Conservation (phyloP, 2,329 filamentous ascomycete species). For the Pyrenophora graminea region DNA sequence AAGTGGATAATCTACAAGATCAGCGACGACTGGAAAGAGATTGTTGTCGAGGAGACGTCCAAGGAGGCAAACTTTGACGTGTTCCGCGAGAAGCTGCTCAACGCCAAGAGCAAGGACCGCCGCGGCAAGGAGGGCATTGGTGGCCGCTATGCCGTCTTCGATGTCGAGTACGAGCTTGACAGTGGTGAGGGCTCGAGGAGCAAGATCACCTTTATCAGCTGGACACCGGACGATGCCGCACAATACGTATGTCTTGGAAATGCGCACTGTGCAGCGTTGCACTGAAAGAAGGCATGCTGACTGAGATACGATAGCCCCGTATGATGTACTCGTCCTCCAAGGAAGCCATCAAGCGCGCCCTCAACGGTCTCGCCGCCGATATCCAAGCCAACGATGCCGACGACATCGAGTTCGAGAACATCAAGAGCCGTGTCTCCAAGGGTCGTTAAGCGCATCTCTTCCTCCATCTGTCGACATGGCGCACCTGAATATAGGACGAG, state of each 20-base stretch:
- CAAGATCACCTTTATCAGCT: slow-evolving; percentile 51
- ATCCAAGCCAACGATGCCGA: slow-evolving; percentile 83
- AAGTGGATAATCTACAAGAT: slow-evolving; percentile 92
- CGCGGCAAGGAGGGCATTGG: slow-evolving; percentile 61
- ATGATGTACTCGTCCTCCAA: slow-evolving; percentile 92
- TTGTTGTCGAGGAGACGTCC: slow-evolving; percentile 77
- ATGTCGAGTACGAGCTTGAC: slow-evolving; percentile 76
- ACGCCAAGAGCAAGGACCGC: slow-evolving; percentile 73
- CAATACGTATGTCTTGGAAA: slow-evolving; percentile 65
- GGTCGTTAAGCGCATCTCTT: slow-evolving; percentile 49
- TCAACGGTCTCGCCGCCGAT: slow-evolving; percentile 75
- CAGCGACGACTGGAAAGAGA: slow-evolving; percentile 79
- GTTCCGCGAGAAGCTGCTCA: slow-evolving; percentile 77
- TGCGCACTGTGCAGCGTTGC: neutral
- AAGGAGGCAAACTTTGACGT: slow-evolving; percentile 68
- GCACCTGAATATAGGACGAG: slow-evolving; percentile 23
- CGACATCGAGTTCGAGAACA: slow-evolving; percentile 76
- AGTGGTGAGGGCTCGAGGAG: slow-evolving; percentile 72
- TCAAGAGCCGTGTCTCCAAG: slow-evolving; percentile 61
- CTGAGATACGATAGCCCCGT: slow-evolving; percentile 65
- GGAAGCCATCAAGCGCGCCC: slow-evolving; percentile 78
- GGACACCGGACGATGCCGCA: slow-evolving; percentile 66
- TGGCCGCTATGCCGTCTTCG: slow-evolving; percentile 82
- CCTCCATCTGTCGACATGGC: slow-evolving; percentile 21
- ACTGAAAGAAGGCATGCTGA: neutral